phyloP scores from a whole-genome alignment of 2,329 filamentous ascomycete species.

The Ampelomyces quisqualis region DNA sequence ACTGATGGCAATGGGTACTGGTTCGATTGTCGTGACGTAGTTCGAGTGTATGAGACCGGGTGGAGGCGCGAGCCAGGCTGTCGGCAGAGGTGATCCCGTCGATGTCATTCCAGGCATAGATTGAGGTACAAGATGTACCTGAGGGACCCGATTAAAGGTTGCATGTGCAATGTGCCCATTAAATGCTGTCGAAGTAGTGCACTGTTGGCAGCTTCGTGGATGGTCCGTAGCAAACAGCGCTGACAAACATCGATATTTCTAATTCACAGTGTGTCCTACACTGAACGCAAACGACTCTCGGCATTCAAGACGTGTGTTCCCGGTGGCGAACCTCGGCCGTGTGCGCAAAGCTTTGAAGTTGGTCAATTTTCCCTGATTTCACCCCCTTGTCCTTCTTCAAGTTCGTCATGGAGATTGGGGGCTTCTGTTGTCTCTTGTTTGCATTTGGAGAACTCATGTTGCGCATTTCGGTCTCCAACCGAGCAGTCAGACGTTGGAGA shows the following conservation, averaged over 20 bases:
- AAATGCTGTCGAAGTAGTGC: neutral
- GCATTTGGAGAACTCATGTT: constrained; percentile 27
- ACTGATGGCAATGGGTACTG: constrained; percentile 5
- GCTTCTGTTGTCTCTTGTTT: constrained; percentile 20
- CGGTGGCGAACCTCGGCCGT: constrained; percentile 11
- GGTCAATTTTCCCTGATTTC: constrained; percentile 6
- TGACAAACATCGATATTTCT: neutral
- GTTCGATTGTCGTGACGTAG: neutral
- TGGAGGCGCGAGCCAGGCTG: constrained; percentile 3
- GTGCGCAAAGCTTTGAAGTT: constrained; percentile 11
- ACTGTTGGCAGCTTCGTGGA: neutral
- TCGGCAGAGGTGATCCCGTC: constrained; percentile 1
- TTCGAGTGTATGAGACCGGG: neutral
- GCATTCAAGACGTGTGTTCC: neutral
- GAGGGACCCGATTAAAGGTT: neutral
- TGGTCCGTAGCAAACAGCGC: neutral
- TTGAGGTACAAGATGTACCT: neutral
- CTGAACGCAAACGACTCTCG: too few species aligned
- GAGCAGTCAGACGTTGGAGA: constrained; percentile 62
- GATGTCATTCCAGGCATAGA: neutral
- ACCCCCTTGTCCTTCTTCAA: constrained; percentile 11
- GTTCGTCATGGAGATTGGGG: constrained; percentile 40
- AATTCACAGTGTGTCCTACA: too few species aligned
- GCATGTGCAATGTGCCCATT: neutral
- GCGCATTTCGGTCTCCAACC: constrained; percentile 50